Base-by-base conservation (phyloP, 768 basidiomycete species). In the Lepiota venenata region DNA sequence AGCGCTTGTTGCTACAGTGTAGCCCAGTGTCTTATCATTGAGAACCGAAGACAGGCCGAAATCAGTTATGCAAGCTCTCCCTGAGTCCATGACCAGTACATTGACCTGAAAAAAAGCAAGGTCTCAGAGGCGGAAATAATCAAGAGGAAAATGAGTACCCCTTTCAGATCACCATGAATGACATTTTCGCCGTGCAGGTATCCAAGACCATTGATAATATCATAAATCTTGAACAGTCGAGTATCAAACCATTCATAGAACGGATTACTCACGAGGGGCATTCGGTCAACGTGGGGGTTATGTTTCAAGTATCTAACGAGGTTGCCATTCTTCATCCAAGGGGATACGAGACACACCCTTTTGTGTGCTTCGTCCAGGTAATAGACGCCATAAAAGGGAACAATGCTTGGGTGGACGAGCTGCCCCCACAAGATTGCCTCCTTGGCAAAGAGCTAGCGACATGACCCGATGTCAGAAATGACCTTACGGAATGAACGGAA, bases 131-230 rank as follows among this genome's bases (percentile, higher is more conserved):
- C 7, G 8, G 14, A 32, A 12, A 20, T 9, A 16, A 15, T 20
- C 14, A 7, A 15, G 16, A 46, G 18, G 47, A 21, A 4, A 15
- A 11, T 25, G 4, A n/a, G n/a, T 53, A 61, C 60, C 10, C 60
- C 58, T 50, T 56, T 58, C 18, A 61, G 38, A 40, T 61, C 60
- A 12, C 60, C 58, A 36, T 61, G 56, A 15, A 60, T 43, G 37
- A 58, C 22, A 25, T 58, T 50, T 21, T 57, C 42, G 18, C 49
- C 22, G 20, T 61, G 60, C 12, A 61, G 47, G 48, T 56, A 61
- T 46, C 27, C 36, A 14, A 61, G 29, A 2, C 60, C 60, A 14
- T 22, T 20, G 18, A 43, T 18, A 27, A 61, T 53, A 44, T 61
- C 58, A 25, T 36, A 44, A 35, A 56, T 38, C 60, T 61, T 15